A percentile compares a stretch with the other conserved stretches of the same genome.
Evolutionary conservation across 2,329 filamentous ascomycete genomes (phyloP).

Genomic region (Beauveria sp.): DNA sequence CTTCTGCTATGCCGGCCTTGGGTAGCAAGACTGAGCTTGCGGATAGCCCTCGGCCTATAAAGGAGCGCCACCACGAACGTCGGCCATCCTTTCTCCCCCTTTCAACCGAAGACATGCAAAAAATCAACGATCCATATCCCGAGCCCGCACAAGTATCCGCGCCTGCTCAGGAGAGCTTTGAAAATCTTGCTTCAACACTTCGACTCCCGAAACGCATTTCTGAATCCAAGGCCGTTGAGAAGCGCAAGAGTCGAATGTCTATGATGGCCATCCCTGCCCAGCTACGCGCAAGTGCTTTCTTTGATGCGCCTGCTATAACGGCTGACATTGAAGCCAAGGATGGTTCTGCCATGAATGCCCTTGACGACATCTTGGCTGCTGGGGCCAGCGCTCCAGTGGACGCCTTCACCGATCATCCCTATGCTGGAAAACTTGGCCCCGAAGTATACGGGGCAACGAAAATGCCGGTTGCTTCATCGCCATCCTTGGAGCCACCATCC

Average conservation of each 20-base stretch:
- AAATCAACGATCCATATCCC: not conserved
- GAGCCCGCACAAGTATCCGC: not conserved
- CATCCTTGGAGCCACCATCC: slow-evolving; percentile 18
- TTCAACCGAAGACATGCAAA: slow-evolving; percentile 5
- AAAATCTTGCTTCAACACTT: slow-evolving; percentile 16
- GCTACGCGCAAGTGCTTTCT: slow-evolving; percentile 83
- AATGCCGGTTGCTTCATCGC: slow-evolving; percentile 30
- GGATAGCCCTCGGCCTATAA: slow-evolving; percentile 31
- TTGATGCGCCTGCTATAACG: slow-evolving; percentile 58
- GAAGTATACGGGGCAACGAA: slow-evolving; percentile 64
- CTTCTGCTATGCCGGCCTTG: slow-evolving; percentile 17
- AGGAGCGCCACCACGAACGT: slow-evolving; percentile 28
- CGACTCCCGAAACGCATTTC: slow-evolving; percentile 28
- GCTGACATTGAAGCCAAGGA: slow-evolving; percentile 54
- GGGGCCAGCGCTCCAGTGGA: slow-evolving; percentile 80
- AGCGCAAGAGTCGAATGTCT: slow-evolving; percentile 27
- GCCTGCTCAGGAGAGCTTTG: slow-evolving; percentile 3
- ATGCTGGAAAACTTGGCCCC: slow-evolving; percentile 64
- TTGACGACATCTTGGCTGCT: slow-evolving; percentile 88
- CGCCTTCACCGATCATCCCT: slow-evolving; percentile 85
- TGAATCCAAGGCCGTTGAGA: slow-evolving; percentile 21
- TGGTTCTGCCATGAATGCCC: slow-evolving; percentile 77
- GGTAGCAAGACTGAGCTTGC: slow-evolving; percentile 13
- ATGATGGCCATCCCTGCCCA: slow-evolving; percentile 59
- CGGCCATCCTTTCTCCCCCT: slow-evolving; percentile 10